Percentiles rank a stretch among this genome's conserved stretches.
These are phyloP conservation scores for Coemansia sp. DNA, from an alignment of 192 early-diverging fungal genomes.

Conservation along the genomic window DNA sequence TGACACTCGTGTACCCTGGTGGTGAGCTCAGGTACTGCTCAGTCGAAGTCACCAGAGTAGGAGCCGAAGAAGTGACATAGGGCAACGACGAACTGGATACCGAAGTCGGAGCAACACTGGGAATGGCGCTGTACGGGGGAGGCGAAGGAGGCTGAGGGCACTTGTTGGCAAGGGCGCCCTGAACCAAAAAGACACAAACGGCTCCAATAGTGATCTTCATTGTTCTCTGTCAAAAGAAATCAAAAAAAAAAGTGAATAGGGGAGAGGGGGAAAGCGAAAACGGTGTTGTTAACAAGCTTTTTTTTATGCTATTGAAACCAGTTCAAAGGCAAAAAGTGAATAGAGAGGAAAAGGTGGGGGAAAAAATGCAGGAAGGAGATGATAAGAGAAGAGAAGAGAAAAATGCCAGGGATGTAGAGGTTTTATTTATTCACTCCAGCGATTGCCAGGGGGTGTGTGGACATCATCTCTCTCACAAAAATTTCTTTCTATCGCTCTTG, in stretches of 20 bases:
- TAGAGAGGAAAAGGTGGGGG: not conserved
- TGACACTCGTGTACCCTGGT: conserved; percentile 1
- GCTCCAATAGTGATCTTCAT: conserved; percentile 30
- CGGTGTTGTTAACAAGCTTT: not conserved
- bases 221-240: conserved; percentile 5
- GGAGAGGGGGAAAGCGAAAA: not conserved
- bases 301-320: conserved; percentile 1
- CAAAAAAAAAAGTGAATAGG: not conserved
- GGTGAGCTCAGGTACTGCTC: not conserved
- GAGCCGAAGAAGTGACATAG: not conserved
- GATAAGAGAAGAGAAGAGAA: not conserved
- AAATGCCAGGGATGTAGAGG: not conserved
- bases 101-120: conserved; percentile 5
- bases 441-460: not conserved
- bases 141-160: conserved; percentile 13
- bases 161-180: conserved; percentile 26
- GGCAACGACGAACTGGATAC: conserved; percentile 3
- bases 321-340: conserved; percentile 9
- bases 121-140: not conserved
- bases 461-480: not conserved
- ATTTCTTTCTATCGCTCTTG: not conserved
- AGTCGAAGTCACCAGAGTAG: not conserved
- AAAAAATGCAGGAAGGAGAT: conserved; percentile 3
- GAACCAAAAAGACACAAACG: conserved; percentile 14
- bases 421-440: not conserved